Percentiles rank a stretch among this genome's conserved stretches.
Conservation (phyloP, 1,284 basidiomycete species). For the Porogramme epimiltina region DNA sequence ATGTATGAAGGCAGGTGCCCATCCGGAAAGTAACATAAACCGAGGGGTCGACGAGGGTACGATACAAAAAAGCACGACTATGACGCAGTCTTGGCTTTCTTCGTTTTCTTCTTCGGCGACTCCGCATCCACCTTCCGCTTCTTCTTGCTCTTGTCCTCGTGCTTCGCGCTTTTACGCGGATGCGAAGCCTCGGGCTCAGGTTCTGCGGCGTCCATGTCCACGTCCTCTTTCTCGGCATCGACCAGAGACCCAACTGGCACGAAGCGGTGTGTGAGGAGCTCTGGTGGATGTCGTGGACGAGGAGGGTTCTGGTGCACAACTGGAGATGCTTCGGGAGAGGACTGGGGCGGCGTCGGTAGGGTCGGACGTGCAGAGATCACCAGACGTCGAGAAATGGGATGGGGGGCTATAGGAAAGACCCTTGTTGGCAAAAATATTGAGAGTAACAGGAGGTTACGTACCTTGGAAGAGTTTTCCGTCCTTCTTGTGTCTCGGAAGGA, state of each 20-base stretch:
- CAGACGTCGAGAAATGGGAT: conserved; percentile 56
- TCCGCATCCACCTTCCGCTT: conserved; percentile 23
- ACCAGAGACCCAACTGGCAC: conserved; percentile 60
- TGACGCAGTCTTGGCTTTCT: conserved; percentile 35
- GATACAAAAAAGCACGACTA: conserved; percentile 3
- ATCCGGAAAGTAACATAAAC: too few relatives aligned
- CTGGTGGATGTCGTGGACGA: conserved; percentile 57
- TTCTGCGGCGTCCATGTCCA: conserved; percentile 22
- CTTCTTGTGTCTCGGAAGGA: conserved; percentile 64
- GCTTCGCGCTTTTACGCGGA: conserved; percentile 26
- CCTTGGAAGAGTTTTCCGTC: conserved; percentile 61
- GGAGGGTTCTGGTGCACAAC: conserved; percentile 50
- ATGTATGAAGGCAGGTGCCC: too few relatives aligned
- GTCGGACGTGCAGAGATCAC: conserved; percentile 55
- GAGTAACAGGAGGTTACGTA: conserved; percentile 31
- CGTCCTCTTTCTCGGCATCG: conserved; percentile 16
- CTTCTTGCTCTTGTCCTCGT: conserved; percentile 6
- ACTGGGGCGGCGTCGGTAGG: conserved; percentile 35
- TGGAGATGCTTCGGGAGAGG: conserved; percentile 23
- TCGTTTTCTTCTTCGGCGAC: conserved; percentile 41
- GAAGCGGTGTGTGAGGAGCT: conserved; percentile 64
- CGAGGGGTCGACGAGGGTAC: too few relatives aligned
- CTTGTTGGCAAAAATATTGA: too few relatives aligned
- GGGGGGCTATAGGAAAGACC: conserved; percentile 49
- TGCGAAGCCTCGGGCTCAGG: conserved; percentile 25